Evolutionary conservation across 768 basidiomycete species (phyloP), one percentile per base, ranked within the genome.

Genomic region (Boletus insuetus): DNA sequence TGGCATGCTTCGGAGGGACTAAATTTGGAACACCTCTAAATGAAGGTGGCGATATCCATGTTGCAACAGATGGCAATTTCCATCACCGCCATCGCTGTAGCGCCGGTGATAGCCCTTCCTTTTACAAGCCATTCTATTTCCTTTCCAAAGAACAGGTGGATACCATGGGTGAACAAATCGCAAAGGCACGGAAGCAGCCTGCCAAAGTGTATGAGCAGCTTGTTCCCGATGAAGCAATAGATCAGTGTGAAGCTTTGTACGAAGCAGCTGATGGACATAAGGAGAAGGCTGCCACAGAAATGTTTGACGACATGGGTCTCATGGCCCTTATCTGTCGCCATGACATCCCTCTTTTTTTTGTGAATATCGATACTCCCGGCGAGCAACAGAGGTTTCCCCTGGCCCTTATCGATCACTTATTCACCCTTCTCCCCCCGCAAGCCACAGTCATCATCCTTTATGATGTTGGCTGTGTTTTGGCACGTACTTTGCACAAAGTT

Each of bases 281-380:
- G 16, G 35, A 58, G 14, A 58, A 58, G 19, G 22, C 67, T 0
- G 52, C 51, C 6, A 62, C 58, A 14, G 59, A 64, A 9, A 54
- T 50, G 17, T 74, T 71, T 46, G 68, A 76, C 42, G 68, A 73
- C 37, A 64, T 58, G 3, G 73, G 76, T 0, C 50, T 75, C 35
- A 77, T 78, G 70, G 70, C 69, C 0, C 57, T 77, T 0, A 70
- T 75, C 0, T 78, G 76, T 55, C 53, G 66, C 11, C 55, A 56
- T 14, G 70, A 80, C 49, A 75, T 79, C n/a, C 73, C 53, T 64
- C 8, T 54, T 0, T 73, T 12, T 71, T 76, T 5, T 70, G 77
- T 51, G 59, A 75, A 54, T 73, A 47, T 58, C 2, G 40, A 58
- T 10, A 5, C 29, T 10, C 31, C 24, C 1, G 31, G 22, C 22